A percentile compares a stretch with the other conserved stretches of the same genome.
These are phyloP conservation scores for Metschnikowia similis DNA, from an alignment of 805 yeast genomes.

Conservation along the genomic window DNA sequence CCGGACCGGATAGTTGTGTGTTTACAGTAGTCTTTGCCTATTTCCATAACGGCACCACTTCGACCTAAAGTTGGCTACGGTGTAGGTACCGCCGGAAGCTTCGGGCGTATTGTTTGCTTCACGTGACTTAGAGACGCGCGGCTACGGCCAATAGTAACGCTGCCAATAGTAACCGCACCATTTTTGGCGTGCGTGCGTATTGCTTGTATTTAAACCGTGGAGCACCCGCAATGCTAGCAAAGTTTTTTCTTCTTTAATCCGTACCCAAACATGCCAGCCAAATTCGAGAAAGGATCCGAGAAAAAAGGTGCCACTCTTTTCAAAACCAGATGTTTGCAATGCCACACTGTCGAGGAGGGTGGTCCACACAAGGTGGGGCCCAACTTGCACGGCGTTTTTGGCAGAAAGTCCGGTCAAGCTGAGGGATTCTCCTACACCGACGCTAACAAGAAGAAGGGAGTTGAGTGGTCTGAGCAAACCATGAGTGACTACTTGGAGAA, in stretches of 20 bases:
- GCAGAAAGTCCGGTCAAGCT: constrained; percentile 89
- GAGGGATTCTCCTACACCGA: constrained; percentile 95
- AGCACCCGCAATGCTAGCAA: constrained; percentile 1
- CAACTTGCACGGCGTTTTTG: constrained; percentile 91
- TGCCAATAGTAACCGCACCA: constrained; percentile 15
- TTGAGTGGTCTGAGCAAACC: constrained; percentile 80
- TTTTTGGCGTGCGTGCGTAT: constrained; percentile 12
- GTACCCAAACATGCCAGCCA: constrained; percentile 37
- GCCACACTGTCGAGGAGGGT: constrained; percentile 95
- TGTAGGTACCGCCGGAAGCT: neutral
- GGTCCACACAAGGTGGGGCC: constrained; percentile 99
- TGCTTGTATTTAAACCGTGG: constrained; percentile 10
- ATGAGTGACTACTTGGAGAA: constrained; percentile 94
- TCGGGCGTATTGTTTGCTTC: neutral
- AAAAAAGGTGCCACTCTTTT: constrained; percentile 94
- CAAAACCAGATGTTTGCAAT: constrained; percentile 98
- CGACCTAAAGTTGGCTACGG: neutral
- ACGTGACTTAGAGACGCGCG: constrained; percentile 1
- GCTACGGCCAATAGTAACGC: constrained; percentile 12
- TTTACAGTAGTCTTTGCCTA: no score
- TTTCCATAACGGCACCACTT: neutral
- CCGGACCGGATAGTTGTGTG: no score
- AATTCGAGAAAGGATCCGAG: constrained; percentile 42
- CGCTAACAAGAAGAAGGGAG: constrained; percentile 96
- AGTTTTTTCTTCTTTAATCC: neutral